A percentile compares a stretch with the other conserved stretches of the same genome.
Conservation (phyloP, 2,329 filamentous ascomycete genomes). For the Myriosclerotinia curreyana region DNA sequence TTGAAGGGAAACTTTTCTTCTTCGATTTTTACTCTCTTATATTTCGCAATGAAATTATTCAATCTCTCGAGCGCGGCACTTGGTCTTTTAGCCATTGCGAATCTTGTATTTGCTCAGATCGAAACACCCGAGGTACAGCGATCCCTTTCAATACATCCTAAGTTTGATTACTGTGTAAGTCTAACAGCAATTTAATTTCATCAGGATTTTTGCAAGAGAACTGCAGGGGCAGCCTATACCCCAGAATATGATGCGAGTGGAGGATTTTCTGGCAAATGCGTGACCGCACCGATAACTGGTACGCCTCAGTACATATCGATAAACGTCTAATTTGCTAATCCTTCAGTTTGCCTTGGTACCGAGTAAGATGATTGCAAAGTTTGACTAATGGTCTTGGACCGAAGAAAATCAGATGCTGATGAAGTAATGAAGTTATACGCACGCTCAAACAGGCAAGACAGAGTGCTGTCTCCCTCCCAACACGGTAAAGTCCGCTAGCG, state of each 20-base stretch:
- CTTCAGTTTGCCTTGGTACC: conserved; percentile 8
- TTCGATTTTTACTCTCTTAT: background rate
- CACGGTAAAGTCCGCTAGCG: background rate
- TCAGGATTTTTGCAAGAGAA: conserved; percentile 18
- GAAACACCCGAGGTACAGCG: background rate
- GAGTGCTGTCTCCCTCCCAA: conserved; percentile 2
- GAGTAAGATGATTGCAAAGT: background rate
- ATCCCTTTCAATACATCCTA: background rate
- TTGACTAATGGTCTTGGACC: background rate
- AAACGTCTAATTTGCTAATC: background rate
- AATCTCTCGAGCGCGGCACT: conserved; percentile 10
- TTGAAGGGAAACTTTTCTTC: background rate
- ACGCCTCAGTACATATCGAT: background rate
- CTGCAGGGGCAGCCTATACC: conserved; percentile 1
- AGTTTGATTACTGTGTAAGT: background rate
- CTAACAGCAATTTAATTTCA: background rate
- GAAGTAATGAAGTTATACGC: background rate
- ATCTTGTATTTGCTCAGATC: conserved; percentile 2
- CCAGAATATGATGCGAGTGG: conserved; percentile 4
- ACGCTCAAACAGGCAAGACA: background rate
- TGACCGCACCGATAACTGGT: background rate
- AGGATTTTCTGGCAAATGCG: background rate
- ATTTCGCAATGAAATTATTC: conserved; percentile 1
- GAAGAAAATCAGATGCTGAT: background rate
- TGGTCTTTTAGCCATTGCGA: conserved; percentile 12